These are phyloP conservation scores for Cryphonectria radicalis DNA, from an alignment of 2,329 filamentous ascomycete genomes.

Conservation along the genomic window DNA sequence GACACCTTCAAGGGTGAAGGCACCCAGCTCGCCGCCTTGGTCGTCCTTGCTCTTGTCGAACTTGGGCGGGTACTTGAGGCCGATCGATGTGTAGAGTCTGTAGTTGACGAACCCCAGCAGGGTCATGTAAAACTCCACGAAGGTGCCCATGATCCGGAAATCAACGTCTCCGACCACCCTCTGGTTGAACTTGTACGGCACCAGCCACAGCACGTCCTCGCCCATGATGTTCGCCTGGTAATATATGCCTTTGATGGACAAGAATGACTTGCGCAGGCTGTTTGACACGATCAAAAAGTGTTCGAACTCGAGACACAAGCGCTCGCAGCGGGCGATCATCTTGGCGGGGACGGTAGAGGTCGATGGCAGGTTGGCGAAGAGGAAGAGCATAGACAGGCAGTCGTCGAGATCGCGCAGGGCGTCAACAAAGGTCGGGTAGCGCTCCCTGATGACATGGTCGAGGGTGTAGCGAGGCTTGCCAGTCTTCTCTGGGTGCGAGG, in stretches of 20 bases:
- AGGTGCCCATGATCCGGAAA: slow-evolving; percentile 99
- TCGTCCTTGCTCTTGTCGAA: slow-evolving; percentile 89
- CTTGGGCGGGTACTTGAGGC: slow-evolving; percentile 93
- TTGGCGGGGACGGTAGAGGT: slow-evolving; percentile 88
- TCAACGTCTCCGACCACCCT: slow-evolving; percentile 91
- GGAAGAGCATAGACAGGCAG: slow-evolving; percentile 93
- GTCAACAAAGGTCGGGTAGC: slow-evolving; percentile 96
- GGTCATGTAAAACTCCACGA: slow-evolving; percentile 98
- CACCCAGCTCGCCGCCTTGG: slow-evolving; percentile 84
- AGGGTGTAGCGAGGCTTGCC: slow-evolving; percentile 88
- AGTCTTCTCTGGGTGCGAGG: slow-evolving; percentile 85
- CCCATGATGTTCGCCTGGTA: slow-evolving; percentile 98
- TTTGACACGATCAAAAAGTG: slow-evolving; percentile 95
- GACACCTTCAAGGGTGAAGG: slow-evolving; percentile 83
- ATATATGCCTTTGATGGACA: slow-evolving; percentile 99
- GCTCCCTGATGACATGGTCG: slow-evolving; percentile 96
- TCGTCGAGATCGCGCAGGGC: slow-evolving; percentile 94
- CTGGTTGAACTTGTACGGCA: slow-evolving; percentile 98
- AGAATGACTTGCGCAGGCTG: slow-evolving; percentile 91
- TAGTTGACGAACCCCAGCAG: slow-evolving; percentile 96
- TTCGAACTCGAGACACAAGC: slow-evolving; percentile 92
- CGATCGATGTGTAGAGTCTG: slow-evolving; percentile 86
- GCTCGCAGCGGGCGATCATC: slow-evolving; percentile 94
- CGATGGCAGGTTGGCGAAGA: slow-evolving; percentile 95
- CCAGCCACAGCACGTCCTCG: slow-evolving; percentile 95